Conservation (phyloP, 371 early-diverging fungal species). For the Saksenaea vasiformis region DNA sequence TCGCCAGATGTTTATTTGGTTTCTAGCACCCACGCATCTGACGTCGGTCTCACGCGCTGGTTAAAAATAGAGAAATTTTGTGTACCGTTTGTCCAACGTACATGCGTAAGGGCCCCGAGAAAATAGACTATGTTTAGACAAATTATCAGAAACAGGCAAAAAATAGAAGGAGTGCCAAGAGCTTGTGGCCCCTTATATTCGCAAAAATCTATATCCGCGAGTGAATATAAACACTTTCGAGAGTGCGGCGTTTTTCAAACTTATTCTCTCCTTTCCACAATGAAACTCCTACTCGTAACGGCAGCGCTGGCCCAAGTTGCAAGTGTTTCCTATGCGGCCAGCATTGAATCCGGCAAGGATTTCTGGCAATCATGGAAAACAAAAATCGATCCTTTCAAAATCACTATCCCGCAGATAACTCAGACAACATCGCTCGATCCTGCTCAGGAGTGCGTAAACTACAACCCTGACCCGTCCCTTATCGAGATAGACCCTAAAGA, state of each 20-base stretch:
- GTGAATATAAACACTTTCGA: not conserved
- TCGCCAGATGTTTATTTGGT: not conserved
- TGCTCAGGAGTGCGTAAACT: conserved; percentile 31
- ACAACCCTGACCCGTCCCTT: conserved; percentile 12
- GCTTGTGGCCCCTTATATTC: not conserved
- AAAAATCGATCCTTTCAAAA: conserved; percentile 30
- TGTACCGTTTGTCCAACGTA: conserved; percentile 1
- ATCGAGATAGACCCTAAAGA: conserved; percentile 18
- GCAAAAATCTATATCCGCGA: not conserved
- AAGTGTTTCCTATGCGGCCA: not conserved
- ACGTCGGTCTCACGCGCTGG: not conserved
- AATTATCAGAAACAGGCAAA: conserved; percentile 7
- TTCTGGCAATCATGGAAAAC: conserved; percentile 22
- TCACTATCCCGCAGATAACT: conserved; percentile 34
- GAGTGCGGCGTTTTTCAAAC: not conserved
- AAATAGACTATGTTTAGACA: not conserved
- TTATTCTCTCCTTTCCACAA: not conserved
- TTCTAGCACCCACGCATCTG: not conserved
- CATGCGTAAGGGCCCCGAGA: not conserved
- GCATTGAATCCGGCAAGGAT: conserved; percentile 7
- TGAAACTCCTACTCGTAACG: not conserved
- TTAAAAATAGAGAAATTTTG: conserved; percentile 1
- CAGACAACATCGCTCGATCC: conserved; percentile 35
- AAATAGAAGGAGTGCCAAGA: conserved; percentile 4
- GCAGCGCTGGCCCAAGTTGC: conserved; percentile 3